phyloP scores from a whole-genome alignment of 129 eudicot genomes.

The Artemisia annua region DNA sequence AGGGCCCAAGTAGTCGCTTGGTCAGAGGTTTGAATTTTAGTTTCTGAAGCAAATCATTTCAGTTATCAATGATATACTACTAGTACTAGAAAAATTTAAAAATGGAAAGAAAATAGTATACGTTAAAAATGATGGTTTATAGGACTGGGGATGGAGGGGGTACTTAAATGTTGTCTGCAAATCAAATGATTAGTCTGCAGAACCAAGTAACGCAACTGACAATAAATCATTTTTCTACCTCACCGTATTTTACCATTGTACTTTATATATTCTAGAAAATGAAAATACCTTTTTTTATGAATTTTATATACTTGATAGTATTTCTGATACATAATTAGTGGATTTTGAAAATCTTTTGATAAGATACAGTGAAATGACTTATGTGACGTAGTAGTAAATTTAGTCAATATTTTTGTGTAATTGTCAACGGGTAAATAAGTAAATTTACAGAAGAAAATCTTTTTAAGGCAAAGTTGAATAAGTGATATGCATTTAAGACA shows the following conservation, averaged over 20 bases:
- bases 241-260: slow-evolving; percentile 20
- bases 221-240: slow-evolving; percentile 30
- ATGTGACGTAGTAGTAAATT: too few species aligned
- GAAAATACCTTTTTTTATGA: not conserved
- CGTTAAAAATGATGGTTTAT: slow-evolving; percentile 41
- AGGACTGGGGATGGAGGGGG: slow-evolving; percentile 36
- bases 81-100: too few species aligned
- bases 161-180: slow-evolving; percentile 39
- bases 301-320: not conserved
- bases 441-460: too few species aligned
- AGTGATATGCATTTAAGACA: too few species aligned
- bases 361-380: too few species aligned
- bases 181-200: slow-evolving; percentile 39
- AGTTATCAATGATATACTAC: not conserved
- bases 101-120: slow-evolving; percentile 17
- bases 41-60: not conserved
- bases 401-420: too few species aligned
- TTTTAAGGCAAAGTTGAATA: too few species aligned
- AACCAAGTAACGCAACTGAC: slow-evolving; percentile 36
- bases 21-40: not conserved
- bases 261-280: not conserved
- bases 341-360: too few species aligned
- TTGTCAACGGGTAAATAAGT: too few species aligned
- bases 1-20: not conserved
- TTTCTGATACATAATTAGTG: too few species aligned